A percentile compares a stretch with the other conserved stretches of the same genome.
phyloP scores from a whole-genome alignment of 1,284 basidiomycete species.

The Puccinia coronata region DNA sequence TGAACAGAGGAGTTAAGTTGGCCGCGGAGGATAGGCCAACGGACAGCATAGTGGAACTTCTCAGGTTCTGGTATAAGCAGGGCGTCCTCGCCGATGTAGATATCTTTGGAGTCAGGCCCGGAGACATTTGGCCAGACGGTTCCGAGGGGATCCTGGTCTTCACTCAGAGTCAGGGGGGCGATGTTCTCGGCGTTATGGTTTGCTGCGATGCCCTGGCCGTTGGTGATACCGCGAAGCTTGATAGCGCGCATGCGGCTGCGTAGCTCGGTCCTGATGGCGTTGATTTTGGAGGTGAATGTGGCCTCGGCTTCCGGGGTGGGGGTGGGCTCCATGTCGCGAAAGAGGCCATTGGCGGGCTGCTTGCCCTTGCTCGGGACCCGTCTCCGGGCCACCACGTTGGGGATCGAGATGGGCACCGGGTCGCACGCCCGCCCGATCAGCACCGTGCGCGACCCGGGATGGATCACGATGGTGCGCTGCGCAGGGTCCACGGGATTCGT shows the following conservation, averaged over 20 bases:
- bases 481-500: no score
- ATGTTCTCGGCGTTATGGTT: constrained; percentile 62
- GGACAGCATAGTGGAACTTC: constrained; percentile 68
- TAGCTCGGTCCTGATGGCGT: constrained; percentile 71
- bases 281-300: constrained; percentile 73
- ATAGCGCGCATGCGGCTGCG: constrained; percentile 83
- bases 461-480: constrained; percentile 71
- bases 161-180: constrained; percentile 73
- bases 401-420: constrained; percentile 71
- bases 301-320: constrained; percentile 55
- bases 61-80: constrained; percentile 71
- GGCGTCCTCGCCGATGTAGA: constrained; percentile 74
- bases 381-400: constrained; percentile 71
- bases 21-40: constrained; percentile 75
- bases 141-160: constrained; percentile 75
- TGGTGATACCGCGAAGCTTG: constrained; percentile 76
- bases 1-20: constrained; percentile 70
- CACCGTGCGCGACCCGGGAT: constrained; percentile 83
- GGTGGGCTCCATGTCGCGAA: constrained; percentile 21
- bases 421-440: constrained; percentile 90
- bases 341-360: constrained; percentile 15
- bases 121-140: constrained; percentile 74
- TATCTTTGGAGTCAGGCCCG: constrained; percentile 59
- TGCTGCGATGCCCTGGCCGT: constrained; percentile 72
- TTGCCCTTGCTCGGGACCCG: background rate